Evolutionary conservation across 257 asterid genomes (phyloP).

Genomic region (Solanum pennellii): DNA sequence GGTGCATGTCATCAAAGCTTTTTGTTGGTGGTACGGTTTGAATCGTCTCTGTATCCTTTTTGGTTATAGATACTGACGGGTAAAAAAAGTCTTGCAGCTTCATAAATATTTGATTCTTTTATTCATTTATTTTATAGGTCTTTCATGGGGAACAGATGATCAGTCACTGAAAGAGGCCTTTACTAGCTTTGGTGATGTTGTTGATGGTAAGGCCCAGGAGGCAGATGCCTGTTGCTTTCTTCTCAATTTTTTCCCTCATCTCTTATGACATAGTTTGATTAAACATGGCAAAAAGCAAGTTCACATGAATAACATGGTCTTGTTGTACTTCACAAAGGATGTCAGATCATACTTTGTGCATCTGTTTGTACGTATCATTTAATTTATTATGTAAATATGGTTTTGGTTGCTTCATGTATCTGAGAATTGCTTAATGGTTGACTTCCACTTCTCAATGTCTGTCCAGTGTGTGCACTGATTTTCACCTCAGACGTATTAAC

Average conservation of each 20-base stretch:
- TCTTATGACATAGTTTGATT: not conserved
- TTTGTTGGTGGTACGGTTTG: slow-evolving; percentile 46
- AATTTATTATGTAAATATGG: not conserved
- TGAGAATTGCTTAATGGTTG: not conserved
- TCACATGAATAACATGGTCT: not conserved
- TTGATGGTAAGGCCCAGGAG: slow-evolving; percentile 20
- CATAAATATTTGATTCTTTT: not conserved
- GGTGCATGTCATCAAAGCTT: slow-evolving; percentile 71
- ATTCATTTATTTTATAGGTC: slow-evolving; percentile 29
- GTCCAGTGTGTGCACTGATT: not conserved
- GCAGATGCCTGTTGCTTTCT: not conserved
- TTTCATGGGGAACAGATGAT: slow-evolving; percentile 61
- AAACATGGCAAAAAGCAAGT: not conserved
- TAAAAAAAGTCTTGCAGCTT: not conserved
- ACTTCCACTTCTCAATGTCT: not conserved
- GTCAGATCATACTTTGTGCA: not conserved
- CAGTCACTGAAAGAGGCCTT: slow-evolving; percentile 56
- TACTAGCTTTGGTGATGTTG: slow-evolving; percentile 54
- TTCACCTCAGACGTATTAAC: not conserved
- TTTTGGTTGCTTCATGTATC: not conserved
- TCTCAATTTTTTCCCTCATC: not conserved
- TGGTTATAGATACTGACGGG: not conserved
- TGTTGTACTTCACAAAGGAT: not conserved
- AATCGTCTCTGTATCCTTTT: not conserved
- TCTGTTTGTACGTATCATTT: not conserved